phyloP scores from a whole-genome alignment of 169 alveolate species.

The Theileria luwenshuni region DNA sequence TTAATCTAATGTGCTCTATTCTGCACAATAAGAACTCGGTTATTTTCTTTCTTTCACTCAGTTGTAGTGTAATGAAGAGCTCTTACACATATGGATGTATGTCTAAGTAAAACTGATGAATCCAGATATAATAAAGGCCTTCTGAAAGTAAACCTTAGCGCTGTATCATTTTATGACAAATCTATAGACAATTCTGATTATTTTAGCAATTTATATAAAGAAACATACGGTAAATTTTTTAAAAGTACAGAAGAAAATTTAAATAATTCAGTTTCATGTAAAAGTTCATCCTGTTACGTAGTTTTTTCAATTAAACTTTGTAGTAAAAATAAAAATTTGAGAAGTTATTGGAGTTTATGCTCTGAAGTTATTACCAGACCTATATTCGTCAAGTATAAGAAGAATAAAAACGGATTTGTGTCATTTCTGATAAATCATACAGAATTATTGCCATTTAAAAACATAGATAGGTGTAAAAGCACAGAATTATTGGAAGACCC shows the following conservation, averaged over 20 bases:
- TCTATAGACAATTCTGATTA: background rate
- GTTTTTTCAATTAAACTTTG: background rate
- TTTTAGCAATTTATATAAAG: background rate
- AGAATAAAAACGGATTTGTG: background rate
- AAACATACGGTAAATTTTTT: background rate
- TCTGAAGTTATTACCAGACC: conserved; percentile 38
- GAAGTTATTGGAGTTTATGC: conserved; percentile 35
- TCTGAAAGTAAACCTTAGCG: conserved; percentile 10
- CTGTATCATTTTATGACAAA: conserved; percentile 10
- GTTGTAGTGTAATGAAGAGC: background rate
- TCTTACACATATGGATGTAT: conserved; percentile 5
- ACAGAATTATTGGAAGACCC: too few relatives aligned
- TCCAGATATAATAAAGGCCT: background rate
- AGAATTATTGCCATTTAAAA: conserved; percentile 25
- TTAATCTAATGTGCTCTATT: conserved; percentile 1
- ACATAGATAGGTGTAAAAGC: background rate
- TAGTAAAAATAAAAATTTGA: background rate
- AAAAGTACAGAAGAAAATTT: background rate
- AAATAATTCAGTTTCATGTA: background rate
- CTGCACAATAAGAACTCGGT: background rate
- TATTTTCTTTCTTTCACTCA: background rate
- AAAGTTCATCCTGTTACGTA: conserved; percentile 6
- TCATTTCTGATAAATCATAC: conserved; percentile 22
- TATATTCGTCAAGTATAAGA: conserved; percentile 5
- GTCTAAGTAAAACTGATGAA: background rate